Percentiles rank a stretch among this genome's conserved stretches.
phyloP scores from a whole-genome alignment of 495 filamentous ascomycete species.

The Neurospora tetraspora region DNA sequence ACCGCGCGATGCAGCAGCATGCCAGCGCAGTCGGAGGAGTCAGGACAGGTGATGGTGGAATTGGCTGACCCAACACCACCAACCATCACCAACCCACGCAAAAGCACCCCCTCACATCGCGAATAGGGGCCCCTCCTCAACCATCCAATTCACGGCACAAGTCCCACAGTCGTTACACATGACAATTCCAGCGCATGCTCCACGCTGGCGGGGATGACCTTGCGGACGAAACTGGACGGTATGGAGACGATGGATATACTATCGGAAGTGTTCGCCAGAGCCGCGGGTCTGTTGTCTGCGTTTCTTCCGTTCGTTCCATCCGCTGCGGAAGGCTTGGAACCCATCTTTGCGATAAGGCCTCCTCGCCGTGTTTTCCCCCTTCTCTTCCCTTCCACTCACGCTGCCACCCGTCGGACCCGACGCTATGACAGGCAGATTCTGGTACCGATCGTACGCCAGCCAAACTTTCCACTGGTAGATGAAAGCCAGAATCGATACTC shows the following conservation, averaged over 20 bases:
- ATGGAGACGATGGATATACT: background rate
- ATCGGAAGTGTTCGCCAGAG: background rate
- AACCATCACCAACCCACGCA: background rate
- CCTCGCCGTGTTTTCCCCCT: background rate
- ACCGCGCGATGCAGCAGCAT: background rate
- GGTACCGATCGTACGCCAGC: background rate
- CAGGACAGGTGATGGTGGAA: background rate
- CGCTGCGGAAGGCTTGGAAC: background rate
- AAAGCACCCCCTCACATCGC: background rate
- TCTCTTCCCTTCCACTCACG: background rate
- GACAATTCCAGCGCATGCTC: background rate
- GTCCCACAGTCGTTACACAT: background rate
- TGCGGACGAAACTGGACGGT: background rate
- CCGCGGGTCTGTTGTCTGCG: background rate
- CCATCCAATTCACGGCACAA: background rate
- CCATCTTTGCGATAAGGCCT: background rate
- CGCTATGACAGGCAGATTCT: background rate
- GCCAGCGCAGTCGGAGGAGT: background rate
- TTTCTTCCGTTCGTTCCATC: background rate
- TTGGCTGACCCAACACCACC: background rate
- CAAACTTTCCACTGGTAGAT: background rate
- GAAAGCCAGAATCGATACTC: background rate
- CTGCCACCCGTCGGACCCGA: background rate
- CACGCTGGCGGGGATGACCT: background rate
- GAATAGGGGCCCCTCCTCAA: background rate